Evolutionary conservation across 1,284 basidiomycete species (phyloP).

Genomic region (Malassezia nana): DNA sequence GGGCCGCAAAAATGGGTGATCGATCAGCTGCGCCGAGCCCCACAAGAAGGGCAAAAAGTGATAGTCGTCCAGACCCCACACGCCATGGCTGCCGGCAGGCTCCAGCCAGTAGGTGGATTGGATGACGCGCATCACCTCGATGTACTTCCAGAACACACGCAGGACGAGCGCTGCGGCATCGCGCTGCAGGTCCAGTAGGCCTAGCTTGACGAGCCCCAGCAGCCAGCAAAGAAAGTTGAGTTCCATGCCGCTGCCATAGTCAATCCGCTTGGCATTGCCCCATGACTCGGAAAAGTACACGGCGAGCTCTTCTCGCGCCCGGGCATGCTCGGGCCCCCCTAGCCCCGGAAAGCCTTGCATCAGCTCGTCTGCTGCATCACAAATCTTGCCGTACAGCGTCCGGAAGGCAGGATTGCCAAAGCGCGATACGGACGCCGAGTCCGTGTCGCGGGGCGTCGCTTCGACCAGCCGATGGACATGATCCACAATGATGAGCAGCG

Average conservation of each 20-base stretch:
- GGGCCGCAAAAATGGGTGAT: slow-evolving; percentile 82
- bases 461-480: slow-evolving; percentile 48
- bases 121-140: slow-evolving; percentile 66
- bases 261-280: slow-evolving; percentile 84
- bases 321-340: slow-evolving; percentile 7
- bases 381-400: slow-evolving; percentile 73
- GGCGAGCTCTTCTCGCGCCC: slow-evolving; percentile 48
- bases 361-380: slow-evolving; percentile 54
- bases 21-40: slow-evolving; percentile 71
- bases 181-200: slow-evolving; percentile 55
- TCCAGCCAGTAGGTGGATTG: slow-evolving; percentile 96
- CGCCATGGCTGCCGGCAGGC: slow-evolving; percentile 92
- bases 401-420: slow-evolving; percentile 97
- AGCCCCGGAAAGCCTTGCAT: slow-evolving; percentile 45
- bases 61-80: slow-evolving; percentile 97
- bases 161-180: slow-evolving; percentile 73
- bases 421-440: slow-evolving; percentile 74
- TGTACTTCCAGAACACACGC: slow-evolving; percentile 68
- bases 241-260: slow-evolving; percentile 99
- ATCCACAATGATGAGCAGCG: slow-evolving; percentile 39
- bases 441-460: slow-evolving; percentile 64
- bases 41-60: slow-evolving; percentile 91
- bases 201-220: slow-evolving; percentile 72
- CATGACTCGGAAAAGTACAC: slow-evolving; percentile 77
- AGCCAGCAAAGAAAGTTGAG: slow-evolving; percentile 95